Percentiles rank a stretch among this genome's conserved stretches.
Evolutionary conservation across 148 eudicot species (phyloP).

Genomic region (Mesembryanthemum crystallinum): DNA sequence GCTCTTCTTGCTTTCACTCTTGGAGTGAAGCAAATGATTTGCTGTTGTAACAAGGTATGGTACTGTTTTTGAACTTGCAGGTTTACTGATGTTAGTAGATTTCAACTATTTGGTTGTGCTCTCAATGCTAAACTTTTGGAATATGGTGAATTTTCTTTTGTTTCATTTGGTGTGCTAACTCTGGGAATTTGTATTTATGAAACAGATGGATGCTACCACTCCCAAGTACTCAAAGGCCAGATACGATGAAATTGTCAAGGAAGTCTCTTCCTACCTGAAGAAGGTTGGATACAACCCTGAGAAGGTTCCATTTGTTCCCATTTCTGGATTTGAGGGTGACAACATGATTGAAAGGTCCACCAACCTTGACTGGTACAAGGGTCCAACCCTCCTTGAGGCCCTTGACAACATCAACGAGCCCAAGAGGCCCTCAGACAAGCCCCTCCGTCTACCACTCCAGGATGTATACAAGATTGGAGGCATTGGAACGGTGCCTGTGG

Average conservation of each 20-base stretch:
- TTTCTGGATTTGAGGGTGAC: constrained; percentile 45
- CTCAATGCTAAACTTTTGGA: not conserved
- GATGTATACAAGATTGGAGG: constrained; percentile 47
- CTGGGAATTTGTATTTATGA: not conserved
- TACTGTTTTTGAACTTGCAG: not conserved
- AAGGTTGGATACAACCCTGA: constrained; percentile 47
- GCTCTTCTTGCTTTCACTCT: constrained; percentile 61
- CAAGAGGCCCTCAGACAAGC: constrained; percentile 48
- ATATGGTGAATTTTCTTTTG: not conserved
- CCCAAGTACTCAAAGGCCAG: constrained; percentile 42
- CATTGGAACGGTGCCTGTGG: constrained; percentile 43
- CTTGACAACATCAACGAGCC: constrained; percentile 40
- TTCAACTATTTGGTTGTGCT: not conserved
- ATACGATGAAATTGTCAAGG: constrained; percentile 40
- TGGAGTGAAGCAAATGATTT: constrained; percentile 55
- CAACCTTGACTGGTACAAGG: constrained; percentile 52
- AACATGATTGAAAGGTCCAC: constrained; percentile 48
- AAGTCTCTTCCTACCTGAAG: constrained; percentile 37
- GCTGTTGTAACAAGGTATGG: constrained; percentile 54
- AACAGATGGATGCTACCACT: constrained; percentile 42
- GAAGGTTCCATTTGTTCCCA: constrained; percentile 33
- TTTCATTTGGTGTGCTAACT: too few relatives aligned
- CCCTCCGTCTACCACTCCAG: constrained; percentile 44
- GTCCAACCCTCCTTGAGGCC: constrained; percentile 46
- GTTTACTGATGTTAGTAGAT: too few relatives aligned